Base-by-base conservation (phyloP, 768 basidiomycete species). In the Boletellus emodensis region DNA sequence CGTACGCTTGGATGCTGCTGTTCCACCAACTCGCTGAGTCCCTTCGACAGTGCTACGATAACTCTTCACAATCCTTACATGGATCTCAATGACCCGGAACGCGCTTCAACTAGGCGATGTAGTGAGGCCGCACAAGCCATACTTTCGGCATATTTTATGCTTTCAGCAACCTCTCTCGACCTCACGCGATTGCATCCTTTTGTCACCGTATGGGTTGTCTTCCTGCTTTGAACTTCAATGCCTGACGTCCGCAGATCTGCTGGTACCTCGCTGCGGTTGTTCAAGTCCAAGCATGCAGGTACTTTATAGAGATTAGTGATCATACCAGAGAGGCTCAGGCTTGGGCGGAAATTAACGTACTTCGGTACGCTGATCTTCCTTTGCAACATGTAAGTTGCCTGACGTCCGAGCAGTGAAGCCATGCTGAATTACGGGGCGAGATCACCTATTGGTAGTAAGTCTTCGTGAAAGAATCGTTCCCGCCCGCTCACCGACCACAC, bases 221-320 rank as follows among this genome's bases (percentile, higher is more conserved):
- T 44, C 30, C 40, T 49, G 14, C 18, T 48, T 30, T n/a, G 2
- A n/a, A 22, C 15, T 56, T 44, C 55, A 58, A 47, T 34, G 2
- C 20, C 49, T 46, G 55, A 66, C 40, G 44, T 60, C 38, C 41
- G 24, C 53, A 90, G 87, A 91, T 92, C 40, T 90, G 89, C 65
- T 93, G 90, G 90, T 92, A 93, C 67, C 80, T 93, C 14, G 90
- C 90, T 7, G 90, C 90, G 13, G 89, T 88, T 5, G 87, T 92
- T 4, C 84, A 90, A 62, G 82, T 92, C 41, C 89, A 92, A 58
- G 73, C 89, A 35, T 93, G 90, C 77, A 90, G 88, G 62, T 83
- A 88, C 61, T 86, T 84, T 62, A 91, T 93, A 52, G 87, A 91
- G 63, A 80, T 81, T 40, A 82, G 84, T n/a, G 88, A 92, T 67